phyloP scores from a whole-genome alignment of 257 asterid genomes.

The Linderniella brevidens region DNA sequence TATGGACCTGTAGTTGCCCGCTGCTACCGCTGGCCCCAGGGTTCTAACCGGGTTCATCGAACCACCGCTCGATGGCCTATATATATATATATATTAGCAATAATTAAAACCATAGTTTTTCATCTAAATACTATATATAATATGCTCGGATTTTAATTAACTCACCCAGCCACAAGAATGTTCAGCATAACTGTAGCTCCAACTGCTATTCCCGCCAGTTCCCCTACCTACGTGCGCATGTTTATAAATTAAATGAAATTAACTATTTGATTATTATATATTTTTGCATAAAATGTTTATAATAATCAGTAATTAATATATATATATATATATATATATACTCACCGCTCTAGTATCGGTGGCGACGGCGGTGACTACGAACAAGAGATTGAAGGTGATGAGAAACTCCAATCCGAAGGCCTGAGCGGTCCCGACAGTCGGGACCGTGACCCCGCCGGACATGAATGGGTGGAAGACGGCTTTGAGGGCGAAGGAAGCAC shows the following conservation, averaged over 20 bases:
- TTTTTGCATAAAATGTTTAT: too few species aligned
- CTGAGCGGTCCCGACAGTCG: conserved; percentile 57
- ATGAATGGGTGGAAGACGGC: conserved; percentile 64
- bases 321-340: too few species aligned
- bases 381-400: conserved; percentile 66
- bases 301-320: too few species aligned
- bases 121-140: too few species aligned
- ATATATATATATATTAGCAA: too few species aligned
- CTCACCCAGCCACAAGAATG: background rate
- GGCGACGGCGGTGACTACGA: conserved; percentile 87
- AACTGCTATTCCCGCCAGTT: conserved; percentile 81
- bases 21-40: conserved; percentile 73
- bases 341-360: conserved; percentile 23
- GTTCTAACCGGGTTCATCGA: conserved; percentile 92
- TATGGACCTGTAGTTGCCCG: conserved; percentile 51
- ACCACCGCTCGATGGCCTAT: conserved; percentile 62
- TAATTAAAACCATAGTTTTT: background rate
- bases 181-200: conserved; percentile 86
- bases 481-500: conserved; percentile 85
- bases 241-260: too few species aligned
- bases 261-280: too few species aligned
- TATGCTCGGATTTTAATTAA: background rate
- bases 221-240: too few species aligned
- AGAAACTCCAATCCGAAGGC: conserved; percentile 94
- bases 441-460: conserved; percentile 84